These are phyloP conservation scores for Boletus reticulatus DNA, from an alignment of 768 basidiomycete genomes.

Conservation along the genomic window DNA sequence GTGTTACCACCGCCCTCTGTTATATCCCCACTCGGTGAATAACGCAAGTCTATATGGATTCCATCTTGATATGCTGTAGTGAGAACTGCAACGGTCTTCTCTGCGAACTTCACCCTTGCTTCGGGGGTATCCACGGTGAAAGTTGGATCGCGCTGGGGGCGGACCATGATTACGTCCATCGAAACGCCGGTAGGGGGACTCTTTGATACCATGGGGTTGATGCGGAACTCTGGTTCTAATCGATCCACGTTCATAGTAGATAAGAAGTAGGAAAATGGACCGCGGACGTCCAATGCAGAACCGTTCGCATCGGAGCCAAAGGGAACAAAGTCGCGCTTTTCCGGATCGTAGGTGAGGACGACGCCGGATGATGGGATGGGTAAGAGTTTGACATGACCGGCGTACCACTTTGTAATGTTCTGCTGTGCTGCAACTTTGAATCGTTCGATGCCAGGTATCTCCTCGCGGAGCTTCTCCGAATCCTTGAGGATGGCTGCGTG, in stretches of 20 bases:
- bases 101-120: constrained; percentile 48
- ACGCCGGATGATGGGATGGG: constrained; percentile 39
- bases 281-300: constrained; percentile 49
- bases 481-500: constrained; percentile 84
- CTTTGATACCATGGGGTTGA: constrained; percentile 59
- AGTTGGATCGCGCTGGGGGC: constrained; percentile 63
- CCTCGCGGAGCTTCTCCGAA: constrained; percentile 70
- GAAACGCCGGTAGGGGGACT: constrained; percentile 44
- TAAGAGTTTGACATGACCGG: constrained; percentile 54
- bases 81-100: constrained; percentile 53
- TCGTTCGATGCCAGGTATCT: constrained; percentile 75
- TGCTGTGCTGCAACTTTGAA: constrained; percentile 83
- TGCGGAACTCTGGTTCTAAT: constrained; percentile 78
- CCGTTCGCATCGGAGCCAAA: constrained; percentile 34
- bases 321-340: constrained; percentile 45
- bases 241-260: constrained; percentile 82
- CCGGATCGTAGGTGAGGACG: constrained; percentile 64
- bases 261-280: constrained; percentile 87
- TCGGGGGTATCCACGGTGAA: constrained; percentile 40
- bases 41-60: constrained; percentile 61
- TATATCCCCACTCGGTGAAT: constrained; percentile 44
- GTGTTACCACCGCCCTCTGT: constrained; percentile 43
- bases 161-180: constrained; percentile 74
- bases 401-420: constrained; percentile 74
- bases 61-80: constrained; percentile 78